Evolutionary conservation across 2,329 filamentous ascomycete species (phyloP), one percentile per base, ranked within the genome.

Genomic region (Calonectria ilicicola): DNA sequence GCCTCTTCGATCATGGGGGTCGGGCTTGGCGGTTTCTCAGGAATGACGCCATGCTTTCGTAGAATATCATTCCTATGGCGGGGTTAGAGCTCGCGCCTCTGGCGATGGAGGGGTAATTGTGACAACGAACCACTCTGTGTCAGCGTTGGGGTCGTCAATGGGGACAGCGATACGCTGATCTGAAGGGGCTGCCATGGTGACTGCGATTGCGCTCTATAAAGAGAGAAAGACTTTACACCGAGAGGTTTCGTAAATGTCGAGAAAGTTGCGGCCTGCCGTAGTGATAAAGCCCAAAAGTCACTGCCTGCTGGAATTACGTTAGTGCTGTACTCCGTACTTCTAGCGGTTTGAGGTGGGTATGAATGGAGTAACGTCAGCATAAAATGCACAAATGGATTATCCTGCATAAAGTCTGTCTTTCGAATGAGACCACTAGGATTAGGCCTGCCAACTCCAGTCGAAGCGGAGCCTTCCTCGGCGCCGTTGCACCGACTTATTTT

Each of bases 1-100:
- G 97, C 97, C 87, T 98, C 96, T 85, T 99, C 94, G 80, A 99
- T 98, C 86, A 98, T 93, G 8, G 96, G 95, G 2, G 97, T 98
- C 2, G 97, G 97, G 56, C 96, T 98, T 3, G 96, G 95, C 0
- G 96, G 95, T 83, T 98, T 98, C 83, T 98, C 96, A n/a, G 97
- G 97, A 74, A 99, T 98, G 77, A 99, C 89, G 77, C 95, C 95
- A 87, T 99, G 95, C 84, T 98, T 97, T 79, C 97, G 94, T 70
- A 99, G 92, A 81, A 99, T 99, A 79, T 99, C 97, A 83, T 99
- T 99, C 96, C 96, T 98, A 75, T 69, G 64, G 73, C 68, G 71
- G 73, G 77, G 75, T 84, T 72, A 83, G 79, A 77, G 70, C 65
- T 72, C 64, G 65, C 21, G 38, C 46, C 8, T 27, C 29, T 58